phyloP scores from a whole-genome alignment of 2,329 filamentous ascomycete species.

The Penicillium hordei region DNA sequence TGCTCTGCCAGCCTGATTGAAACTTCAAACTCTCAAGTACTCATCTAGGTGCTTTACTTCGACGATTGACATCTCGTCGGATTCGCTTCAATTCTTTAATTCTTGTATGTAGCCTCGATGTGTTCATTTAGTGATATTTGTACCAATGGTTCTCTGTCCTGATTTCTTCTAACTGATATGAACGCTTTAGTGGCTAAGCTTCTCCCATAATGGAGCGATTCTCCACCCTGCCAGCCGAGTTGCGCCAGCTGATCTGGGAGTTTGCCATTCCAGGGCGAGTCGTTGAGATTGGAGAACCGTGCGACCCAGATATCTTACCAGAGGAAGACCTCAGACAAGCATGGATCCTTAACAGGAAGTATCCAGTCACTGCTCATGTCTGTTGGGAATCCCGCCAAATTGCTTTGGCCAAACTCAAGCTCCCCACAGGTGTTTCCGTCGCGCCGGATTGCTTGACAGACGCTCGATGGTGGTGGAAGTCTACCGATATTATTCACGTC shows the following conservation, averaged over 20 bases:
- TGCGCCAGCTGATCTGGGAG: slow-evolving; percentile 3
- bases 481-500: slow-evolving; percentile 1
- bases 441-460: background rate
- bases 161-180: background rate
- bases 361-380: background rate
- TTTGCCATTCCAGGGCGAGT: background rate
- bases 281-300: slow-evolving; percentile 2
- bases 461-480: background rate
- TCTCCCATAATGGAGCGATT: background rate
- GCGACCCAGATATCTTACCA: slow-evolving; percentile 5
- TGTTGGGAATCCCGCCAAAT: slow-evolving; percentile 3
- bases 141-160: background rate
- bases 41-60: background rate
- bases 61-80: background rate
- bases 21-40: background rate
- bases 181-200: background rate
- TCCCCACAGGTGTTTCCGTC: background rate
- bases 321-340: background rate
- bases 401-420: background rate
- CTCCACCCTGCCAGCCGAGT: background rate
- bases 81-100: background rate
- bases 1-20: background rate
- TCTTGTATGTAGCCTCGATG: background rate
- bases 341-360: slow-evolving; percentile 1
- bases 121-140: background rate